Evolutionary conservation across 331 rosid species (phyloP), one percentile per base, ranked within the genome.

Genomic region (Telfairia occidentalis): DNA sequence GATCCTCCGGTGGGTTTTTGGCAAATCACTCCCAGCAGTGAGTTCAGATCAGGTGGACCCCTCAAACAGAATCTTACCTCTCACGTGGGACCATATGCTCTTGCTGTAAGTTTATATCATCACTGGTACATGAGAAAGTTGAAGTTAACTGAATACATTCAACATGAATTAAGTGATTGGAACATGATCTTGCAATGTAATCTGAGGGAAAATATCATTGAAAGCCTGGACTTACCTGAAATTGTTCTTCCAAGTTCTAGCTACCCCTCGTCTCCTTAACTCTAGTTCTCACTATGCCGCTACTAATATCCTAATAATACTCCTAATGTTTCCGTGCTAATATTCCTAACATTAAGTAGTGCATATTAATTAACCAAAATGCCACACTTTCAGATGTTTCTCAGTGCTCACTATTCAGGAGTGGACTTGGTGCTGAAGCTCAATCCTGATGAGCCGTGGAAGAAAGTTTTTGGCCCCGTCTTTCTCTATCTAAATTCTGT

Each of bases 31-130:
- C 92, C 97, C 0, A 84, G 90, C 61, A 53, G 43, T 29, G 97
- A 91, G 78, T 91, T 86, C 73, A 85, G 89, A 76, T 84, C 96
- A 1, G 96, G 85, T 63, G 97, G 97, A 35, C 96, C 97, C 29
- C 85, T 85, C 83, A 91, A 91, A 66, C 96, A 91, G 60, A 84
- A 81, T 66, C 81, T 91, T 12, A 78, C 84, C 35, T 91, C 96
- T 54, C 97, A 91, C 38, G 96, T 87, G 30, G 96, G 97, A 43
- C 96, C 97, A 18, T 83, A 80, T 40, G 46, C 83, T 5, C 92
- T 91, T 13, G 81, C 92, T 0, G 97, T 91, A 46, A 85, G 89
- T 55, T 30, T 5, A 34, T 73, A 16, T 73, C 48, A 72, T 30
- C 42, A 19, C 11, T 74, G 3, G 16, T 2, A 7, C 26, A 37